Evolutionary conservation across 768 basidiomycete genomes (phyloP), one percentile per base, ranked within the genome.

Genomic region (Suillus decipiens): DNA sequence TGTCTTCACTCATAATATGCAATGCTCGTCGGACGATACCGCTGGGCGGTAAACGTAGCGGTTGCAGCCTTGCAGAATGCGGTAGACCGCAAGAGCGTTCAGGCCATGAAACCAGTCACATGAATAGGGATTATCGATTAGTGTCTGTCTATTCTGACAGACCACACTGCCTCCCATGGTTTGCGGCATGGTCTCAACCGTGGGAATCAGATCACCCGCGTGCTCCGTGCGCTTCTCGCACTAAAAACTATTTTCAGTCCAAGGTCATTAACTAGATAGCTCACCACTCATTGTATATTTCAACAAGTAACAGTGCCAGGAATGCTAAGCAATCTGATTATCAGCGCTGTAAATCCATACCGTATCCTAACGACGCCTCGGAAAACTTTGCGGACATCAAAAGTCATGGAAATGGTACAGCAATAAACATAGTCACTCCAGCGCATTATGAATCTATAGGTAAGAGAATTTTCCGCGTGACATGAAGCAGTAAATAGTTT

Each of bases 311-410:
- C 41, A 19, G 24, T 12, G 19, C 14, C 17, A 12, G 56, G 1
- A 10, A 41, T 31, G 31, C 12, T 28, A 41, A 31, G 2, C 22
- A 34, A 10, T 39, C 19, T 24, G 37, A 75, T 73, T 68, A 73
- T 64, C 22, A 66, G 65, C 66, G 69, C 62, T 63, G 63, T 76
- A 74, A 68, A 70, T 71, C 69, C 69, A 41, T 71, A 74, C 69
- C 66, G 64, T 43, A 64, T 47, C 43, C 42, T 39, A 45, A 3
- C 45, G 34, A 22, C 34, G 42, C 19, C 22, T 15, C 8, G 12
- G 31, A 19, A 19, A 55, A 61, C 59, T 60, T 59, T 31, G 36
- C 34, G 39, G 39, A 53, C 47, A 43, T 34, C 48, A 34, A 31
- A 33, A 33, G 14, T 45, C 45, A 33, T 19, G 64, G 58, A 45